Evolutionary conservation across 805 yeast genomes (phyloP).

Genomic region (Debaryomyces tyrocola): DNA sequence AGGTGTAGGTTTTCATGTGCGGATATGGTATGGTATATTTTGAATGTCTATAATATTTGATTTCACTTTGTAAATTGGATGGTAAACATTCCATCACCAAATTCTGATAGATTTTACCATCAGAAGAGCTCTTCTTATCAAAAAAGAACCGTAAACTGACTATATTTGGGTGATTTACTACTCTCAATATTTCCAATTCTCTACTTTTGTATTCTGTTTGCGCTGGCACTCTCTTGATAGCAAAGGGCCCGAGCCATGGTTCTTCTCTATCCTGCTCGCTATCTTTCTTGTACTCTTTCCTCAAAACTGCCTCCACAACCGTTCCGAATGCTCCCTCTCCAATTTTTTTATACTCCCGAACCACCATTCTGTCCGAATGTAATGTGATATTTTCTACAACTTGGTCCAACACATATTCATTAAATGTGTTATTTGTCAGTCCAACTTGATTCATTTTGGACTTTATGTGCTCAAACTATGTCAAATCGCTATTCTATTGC

Average conservation of each 20-base stretch:
- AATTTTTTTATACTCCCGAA: conserved; percentile 69
- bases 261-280: conserved; percentile 8
- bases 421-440: conserved; percentile 2
- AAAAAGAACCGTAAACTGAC: conserved; percentile 69
- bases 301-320: conserved; percentile 69
- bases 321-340: conserved; percentile 90
- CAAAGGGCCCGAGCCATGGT: conserved; percentile 76
- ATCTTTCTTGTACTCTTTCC: conserved; percentile 16
- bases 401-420: conserved; percentile 36
- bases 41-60: conserved; percentile 63
- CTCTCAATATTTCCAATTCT: conserved; percentile 73
- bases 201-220: conserved; percentile 84
- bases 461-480: background rate
- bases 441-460: background rate
- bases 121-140: conserved; percentile 63
- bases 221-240: conserved; percentile 82
- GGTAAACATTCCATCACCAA: conserved; percentile 87
- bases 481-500: no score
- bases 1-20: conserved; percentile 74
- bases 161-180: conserved; percentile 78
- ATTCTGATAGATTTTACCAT: conserved; percentile 71
- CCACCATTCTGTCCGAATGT: conserved; percentile 57
- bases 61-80: conserved; percentile 74
- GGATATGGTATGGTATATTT: conserved; percentile 65
- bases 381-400: conserved; percentile 63